Percentiles rank a stretch among this genome's conserved stretches.
Evolutionary conservation across 441 rosid genomes (phyloP).

Genomic region (Oxalis stricta): DNA sequence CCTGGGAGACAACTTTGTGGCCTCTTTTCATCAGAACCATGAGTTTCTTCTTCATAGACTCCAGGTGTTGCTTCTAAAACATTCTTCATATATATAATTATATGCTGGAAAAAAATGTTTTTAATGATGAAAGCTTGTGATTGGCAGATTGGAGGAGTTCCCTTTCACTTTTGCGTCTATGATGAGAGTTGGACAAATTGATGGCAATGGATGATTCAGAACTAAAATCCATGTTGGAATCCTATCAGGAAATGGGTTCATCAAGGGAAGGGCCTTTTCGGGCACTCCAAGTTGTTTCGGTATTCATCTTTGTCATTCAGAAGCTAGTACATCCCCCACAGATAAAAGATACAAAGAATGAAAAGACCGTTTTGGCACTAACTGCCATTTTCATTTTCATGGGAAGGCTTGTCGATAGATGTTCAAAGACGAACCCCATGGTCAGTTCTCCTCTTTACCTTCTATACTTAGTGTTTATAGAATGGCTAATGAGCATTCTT

Average conservation of each 20-base stretch:
- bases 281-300: constrained; percentile 47
- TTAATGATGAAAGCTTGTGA: constrained; percentile 7
- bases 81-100: background rate
- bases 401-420: constrained; percentile 59
- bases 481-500: constrained; percentile 42
- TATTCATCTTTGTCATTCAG: constrained; percentile 50
- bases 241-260: constrained; percentile 49
- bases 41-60: constrained; percentile 59
- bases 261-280: constrained; percentile 57
- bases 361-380: constrained; percentile 21
- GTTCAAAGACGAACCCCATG: constrained; percentile 29
- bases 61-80: constrained; percentile 32
- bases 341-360: constrained; percentile 13
- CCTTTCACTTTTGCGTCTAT: constrained; percentile 47
- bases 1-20: constrained; percentile 35
- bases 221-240: constrained; percentile 34
- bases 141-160: constrained; percentile 60
- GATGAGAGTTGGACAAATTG: constrained; percentile 35
- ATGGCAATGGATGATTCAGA: constrained; percentile 38
- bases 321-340: constrained; percentile 18
- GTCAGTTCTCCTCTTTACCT: constrained; percentile 55
- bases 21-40: constrained; percentile 43
- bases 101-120: too few relatives aligned
- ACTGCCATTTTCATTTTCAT: constrained; percentile 39
- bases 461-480: constrained; percentile 55